Evolutionary conservation across 129 eudicot genomes (phyloP).

Genomic region (Lonicera japonica): DNA sequence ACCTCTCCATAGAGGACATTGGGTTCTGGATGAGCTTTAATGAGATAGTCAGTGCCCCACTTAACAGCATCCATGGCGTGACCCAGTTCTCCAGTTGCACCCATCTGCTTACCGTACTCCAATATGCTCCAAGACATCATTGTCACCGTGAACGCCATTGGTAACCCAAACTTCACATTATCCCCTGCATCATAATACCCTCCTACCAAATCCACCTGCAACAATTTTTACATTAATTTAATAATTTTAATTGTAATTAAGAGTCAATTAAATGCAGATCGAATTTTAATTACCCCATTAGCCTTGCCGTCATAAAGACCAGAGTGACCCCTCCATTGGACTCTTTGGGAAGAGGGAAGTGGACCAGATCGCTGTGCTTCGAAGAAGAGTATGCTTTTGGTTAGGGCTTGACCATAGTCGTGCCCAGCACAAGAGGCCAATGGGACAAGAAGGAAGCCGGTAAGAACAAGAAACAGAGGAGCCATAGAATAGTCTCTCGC

Average conservation of each 20-base stretch:
- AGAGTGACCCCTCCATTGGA: conserved; percentile 82
- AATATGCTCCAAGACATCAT: conserved; percentile 98
- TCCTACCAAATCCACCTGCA: conserved; percentile 96
- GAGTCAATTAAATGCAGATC: too few species aligned
- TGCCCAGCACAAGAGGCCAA: conserved; percentile 60
- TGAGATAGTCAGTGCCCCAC: conserved; percentile 96
- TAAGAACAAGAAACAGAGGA: conserved; percentile 47
- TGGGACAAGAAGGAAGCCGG: conserved; percentile 27
- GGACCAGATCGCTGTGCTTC: conserved; percentile 99
- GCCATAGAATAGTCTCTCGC: conserved; percentile 37
- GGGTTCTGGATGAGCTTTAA: conserved; percentile 91
- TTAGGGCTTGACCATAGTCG: conserved; percentile 75
- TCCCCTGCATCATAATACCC: conserved; percentile 99
- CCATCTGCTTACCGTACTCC: conserved; percentile 86
- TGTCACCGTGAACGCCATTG: conserved; percentile 94
- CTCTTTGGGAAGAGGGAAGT: conserved; percentile 68
- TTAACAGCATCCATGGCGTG: conserved; percentile 86
- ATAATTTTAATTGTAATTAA: too few species aligned
- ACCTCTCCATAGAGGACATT: conserved; percentile 95
- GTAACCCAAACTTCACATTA: conserved; percentile 93
- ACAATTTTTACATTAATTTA: not conserved
- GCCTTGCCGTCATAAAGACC: conserved; percentile 81
- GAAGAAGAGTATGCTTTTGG: conserved; percentile 75
- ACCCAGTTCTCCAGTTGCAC: conserved; percentile 69
- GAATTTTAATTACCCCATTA: conserved; percentile 84